Percentiles rank a stretch among this genome's conserved stretches.
Conservation (phyloP, 768 basidiomycete genomes). For the Termitomyces titanicus region DNA sequence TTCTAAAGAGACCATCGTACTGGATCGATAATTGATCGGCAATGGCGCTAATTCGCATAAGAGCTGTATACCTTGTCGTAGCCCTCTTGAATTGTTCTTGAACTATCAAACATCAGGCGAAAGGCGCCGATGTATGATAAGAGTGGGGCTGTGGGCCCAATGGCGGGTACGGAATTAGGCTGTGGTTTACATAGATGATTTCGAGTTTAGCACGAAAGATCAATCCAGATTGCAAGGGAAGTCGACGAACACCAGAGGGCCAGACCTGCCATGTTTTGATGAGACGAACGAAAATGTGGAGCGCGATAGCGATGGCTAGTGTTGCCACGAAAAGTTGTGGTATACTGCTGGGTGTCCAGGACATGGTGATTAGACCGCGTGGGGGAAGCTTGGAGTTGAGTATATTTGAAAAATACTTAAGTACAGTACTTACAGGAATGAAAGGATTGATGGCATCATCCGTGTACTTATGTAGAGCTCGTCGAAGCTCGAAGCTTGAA, state of each 20-base stretch:
- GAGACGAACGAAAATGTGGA: not conserved
- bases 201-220: not conserved
- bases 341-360: not conserved
- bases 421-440: too few relatives aligned
- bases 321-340: not conserved
- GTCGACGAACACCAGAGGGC: not conserved
- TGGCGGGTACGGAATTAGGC: constrained; percentile 3
- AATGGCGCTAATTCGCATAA: not conserved
- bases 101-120: constrained; percentile 8
- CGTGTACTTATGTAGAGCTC: too few relatives aligned
- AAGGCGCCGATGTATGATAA: constrained; percentile 11
- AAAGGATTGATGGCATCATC: too few relatives aligned
- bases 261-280: not conserved
- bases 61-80: constrained; percentile 12
- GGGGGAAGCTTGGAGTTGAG: too few relatives aligned
- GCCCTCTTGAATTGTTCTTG: constrained; percentile 8
- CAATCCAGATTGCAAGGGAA: not conserved
- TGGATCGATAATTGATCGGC: not conserved
- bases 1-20: constrained; percentile 4
- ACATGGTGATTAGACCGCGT: not conserved
- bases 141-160: constrained; percentile 6
- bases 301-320: not conserved
- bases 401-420: too few relatives aligned
- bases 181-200: too few relatives aligned
- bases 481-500: too few relatives aligned